Percentiles rank a stretch among this genome's conserved stretches.
These are phyloP conservation scores for Ophiostoma piceae DNA, from an alignment of 2,329 filamentous ascomycete species.

Conservation along the genomic window DNA sequence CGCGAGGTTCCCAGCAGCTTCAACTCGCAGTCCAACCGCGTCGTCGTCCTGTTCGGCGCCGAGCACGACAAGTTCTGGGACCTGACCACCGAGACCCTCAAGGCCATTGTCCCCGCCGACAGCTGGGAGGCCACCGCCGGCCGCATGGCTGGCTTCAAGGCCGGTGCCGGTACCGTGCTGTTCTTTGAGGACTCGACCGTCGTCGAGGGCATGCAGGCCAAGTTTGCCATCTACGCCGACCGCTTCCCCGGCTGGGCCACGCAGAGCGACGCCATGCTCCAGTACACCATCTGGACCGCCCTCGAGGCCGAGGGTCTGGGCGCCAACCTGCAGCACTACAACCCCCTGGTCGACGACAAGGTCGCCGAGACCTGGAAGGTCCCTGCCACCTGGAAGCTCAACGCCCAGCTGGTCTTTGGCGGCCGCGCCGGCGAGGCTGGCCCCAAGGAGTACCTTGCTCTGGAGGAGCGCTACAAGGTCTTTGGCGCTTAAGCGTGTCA, in stretches of 20 bases:
- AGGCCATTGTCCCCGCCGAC: slow-evolving; percentile 62
- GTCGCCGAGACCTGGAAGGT: slow-evolving; percentile 65
- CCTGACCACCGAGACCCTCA: slow-evolving; percentile 58
- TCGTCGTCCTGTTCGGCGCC: slow-evolving; percentile 70
- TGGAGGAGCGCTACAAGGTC: slow-evolving; percentile 64
- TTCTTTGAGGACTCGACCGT: slow-evolving; percentile 77
- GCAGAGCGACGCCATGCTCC: slow-evolving; percentile 76
- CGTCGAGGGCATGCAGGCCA: slow-evolving; percentile 60
- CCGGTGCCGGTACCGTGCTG: slow-evolving; percentile 72
- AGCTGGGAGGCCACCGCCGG: slow-evolving; percentile 50
- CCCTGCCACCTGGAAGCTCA: slow-evolving; percentile 67
- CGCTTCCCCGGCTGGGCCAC: slow-evolving; percentile 72
- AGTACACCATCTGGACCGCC: slow-evolving; percentile 74
- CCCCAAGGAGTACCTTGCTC: slow-evolving; percentile 59
- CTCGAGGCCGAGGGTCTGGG: slow-evolving; percentile 80
- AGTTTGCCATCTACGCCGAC: slow-evolving; percentile 69
- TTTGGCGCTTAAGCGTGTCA: slow-evolving; percentile 46
- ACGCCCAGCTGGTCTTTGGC: slow-evolving; percentile 82
- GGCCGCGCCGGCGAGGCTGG: slow-evolving; percentile 51
- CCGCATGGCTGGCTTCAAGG: slow-evolving; percentile 56
- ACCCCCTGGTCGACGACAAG: slow-evolving; percentile 73
- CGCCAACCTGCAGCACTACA: slow-evolving; percentile 90
- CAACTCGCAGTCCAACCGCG: slow-evolving; percentile 80
- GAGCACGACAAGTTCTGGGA: slow-evolving; percentile 90
- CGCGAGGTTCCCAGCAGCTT: slow-evolving; percentile 72